Conservation (phyloP, 2,329 filamentous ascomycete species). For the Neopestalotiopsis clavispora region DNA sequence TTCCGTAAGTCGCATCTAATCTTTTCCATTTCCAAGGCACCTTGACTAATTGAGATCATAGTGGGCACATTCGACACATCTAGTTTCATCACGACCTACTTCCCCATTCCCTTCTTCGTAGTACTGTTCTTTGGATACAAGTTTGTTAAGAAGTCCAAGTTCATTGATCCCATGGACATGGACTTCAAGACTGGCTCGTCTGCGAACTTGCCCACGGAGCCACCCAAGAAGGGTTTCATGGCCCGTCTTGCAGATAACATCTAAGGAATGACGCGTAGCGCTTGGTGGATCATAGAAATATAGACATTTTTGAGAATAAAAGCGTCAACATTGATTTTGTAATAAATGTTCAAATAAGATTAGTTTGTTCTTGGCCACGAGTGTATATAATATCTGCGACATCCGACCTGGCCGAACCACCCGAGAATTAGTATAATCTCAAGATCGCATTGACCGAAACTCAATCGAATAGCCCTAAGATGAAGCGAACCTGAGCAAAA, state of each 20-base stretch:
- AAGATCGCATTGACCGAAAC: no score
- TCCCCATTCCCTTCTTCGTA: constrained; percentile 27
- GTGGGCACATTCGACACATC: constrained; percentile 26
- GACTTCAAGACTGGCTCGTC: constrained; percentile 29
- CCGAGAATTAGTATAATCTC: no score
- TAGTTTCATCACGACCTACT: constrained; percentile 29
- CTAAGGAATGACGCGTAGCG: background rate
- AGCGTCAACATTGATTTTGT: background rate
- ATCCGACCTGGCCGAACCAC: no score
- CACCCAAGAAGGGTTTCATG: constrained; percentile 17
- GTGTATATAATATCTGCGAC: no score
- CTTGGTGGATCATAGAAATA: background rate
- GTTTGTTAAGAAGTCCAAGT: constrained; percentile 26
- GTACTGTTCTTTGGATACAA: constrained; percentile 28
- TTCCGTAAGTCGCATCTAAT: constrained; percentile 18
- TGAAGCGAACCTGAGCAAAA: no score
- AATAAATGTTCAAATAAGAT: background rate
- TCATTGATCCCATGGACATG: constrained; percentile 27
- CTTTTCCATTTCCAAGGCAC: background rate
- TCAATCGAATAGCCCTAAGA: no score
- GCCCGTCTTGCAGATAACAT: constrained; percentile 8
- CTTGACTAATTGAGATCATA: background rate
- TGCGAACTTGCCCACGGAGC: constrained; percentile 23
- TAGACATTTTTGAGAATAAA: background rate
- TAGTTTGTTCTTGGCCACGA: no score